These are phyloP conservation scores for Bromus sterilis DNA, from an alignment of 176 grass and related monocot species.

Conservation along the genomic window DNA sequence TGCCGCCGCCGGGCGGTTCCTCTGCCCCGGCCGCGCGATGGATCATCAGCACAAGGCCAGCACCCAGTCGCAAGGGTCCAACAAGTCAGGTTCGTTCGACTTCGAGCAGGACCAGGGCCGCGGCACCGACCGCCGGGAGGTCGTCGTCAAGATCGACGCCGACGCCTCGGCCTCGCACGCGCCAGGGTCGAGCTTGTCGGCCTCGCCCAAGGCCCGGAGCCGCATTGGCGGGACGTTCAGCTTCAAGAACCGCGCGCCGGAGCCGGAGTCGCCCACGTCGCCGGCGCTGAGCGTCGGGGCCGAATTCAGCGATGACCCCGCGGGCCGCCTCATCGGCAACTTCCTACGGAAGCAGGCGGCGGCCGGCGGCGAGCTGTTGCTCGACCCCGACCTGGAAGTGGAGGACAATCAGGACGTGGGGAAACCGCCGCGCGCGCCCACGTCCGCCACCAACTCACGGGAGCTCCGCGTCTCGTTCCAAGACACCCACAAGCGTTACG, in stretches of 20 bases:
- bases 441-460: slow-evolving; percentile 21
- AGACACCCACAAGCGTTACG: slow-evolving; percentile 9
- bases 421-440: slow-evolving; percentile 13
- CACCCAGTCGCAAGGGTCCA: slow-evolving; percentile 16
- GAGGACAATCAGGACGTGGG: slow-evolving; percentile 19
- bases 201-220: neutral
- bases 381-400: slow-evolving; percentile 69
- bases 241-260: slow-evolving; percentile 34
- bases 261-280: slow-evolving; percentile 12
- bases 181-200: neutral
- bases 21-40: slow-evolving; percentile 3
- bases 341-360: slow-evolving; percentile 72
- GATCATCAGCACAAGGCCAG: slow-evolving; percentile 20
- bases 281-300: neutral
- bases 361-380: slow-evolving; percentile 40
- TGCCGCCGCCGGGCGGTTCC: neutral
- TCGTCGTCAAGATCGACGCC: slow-evolving; percentile 87
- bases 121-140: slow-evolving; percentile 34
- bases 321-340: slow-evolving; percentile 56
- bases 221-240: slow-evolving; percentile 42
- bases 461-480: slow-evolving; percentile 72
- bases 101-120: slow-evolving; percentile 34
- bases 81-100: slow-evolving; percentile 38
- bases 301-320: slow-evolving; percentile 59
- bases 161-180: slow-evolving; percentile 4